phyloP scores from a whole-genome alignment of 345 rosid genomes.

The Eucalyptus regnans region DNA sequence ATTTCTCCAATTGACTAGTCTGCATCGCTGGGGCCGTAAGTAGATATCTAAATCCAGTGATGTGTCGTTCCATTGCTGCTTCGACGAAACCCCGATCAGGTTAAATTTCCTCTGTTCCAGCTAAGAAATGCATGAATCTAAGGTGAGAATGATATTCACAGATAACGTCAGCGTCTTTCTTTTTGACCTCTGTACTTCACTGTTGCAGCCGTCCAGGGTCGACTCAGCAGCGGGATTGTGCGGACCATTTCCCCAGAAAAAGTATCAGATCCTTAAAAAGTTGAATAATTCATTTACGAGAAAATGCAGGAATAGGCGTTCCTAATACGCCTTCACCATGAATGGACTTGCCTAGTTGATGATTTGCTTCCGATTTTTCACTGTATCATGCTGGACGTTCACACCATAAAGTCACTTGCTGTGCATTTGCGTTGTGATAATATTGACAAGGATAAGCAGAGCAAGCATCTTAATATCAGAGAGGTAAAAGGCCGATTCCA shows the following conservation, averaged over 20 bases:
- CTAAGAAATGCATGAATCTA: background rate
- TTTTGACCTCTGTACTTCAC: background rate
- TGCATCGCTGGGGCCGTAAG: too few relatives aligned
- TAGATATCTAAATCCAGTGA: too few relatives aligned
- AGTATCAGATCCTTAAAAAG: background rate
- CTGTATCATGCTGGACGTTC: too few relatives aligned
- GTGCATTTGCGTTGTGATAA: background rate
- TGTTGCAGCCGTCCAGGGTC: background rate
- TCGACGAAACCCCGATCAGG: background rate
- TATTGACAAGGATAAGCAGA: background rate
- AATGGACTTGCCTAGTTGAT: too few relatives aligned
- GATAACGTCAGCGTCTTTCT: background rate
- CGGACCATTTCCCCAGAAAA: background rate
- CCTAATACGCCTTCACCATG: too few relatives aligned
- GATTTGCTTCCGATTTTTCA: too few relatives aligned
- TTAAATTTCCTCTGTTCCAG: background rate
- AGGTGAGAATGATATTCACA: background rate
- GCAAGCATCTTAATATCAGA: background rate
- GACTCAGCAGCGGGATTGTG: background rate
- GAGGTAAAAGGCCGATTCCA: background rate
- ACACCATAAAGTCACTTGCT: too few relatives aligned
- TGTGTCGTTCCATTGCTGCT: too few relatives aligned
- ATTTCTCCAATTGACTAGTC: too few relatives aligned
- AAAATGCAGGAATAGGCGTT: too few relatives aligned
- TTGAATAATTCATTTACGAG: background rate